Base-by-base conservation (phyloP, 768 basidiomycete species). In the Lactarius psammicola region DNA sequence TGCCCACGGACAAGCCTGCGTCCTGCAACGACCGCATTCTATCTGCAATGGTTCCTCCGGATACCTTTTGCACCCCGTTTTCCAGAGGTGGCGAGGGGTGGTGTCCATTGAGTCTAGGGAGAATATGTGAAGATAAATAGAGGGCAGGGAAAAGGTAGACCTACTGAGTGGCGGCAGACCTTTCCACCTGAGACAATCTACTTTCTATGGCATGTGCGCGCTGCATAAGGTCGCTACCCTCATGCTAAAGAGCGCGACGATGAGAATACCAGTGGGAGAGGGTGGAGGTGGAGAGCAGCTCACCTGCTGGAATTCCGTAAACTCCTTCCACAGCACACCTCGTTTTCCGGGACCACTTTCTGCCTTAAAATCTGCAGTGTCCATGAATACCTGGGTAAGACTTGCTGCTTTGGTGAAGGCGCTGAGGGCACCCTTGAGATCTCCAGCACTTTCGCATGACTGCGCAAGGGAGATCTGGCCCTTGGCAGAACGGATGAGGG, bases 41-140 rank as follows among this genome's bases (percentile, higher is more conserved):
- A 77, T 94, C 93, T 30, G 89, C 89, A 65, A 96, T 92, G 58
- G 85, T 87, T 7, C 81, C 85, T n/a, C 86, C 87, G 2, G 82
- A 63, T 1, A 70, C 71, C 66, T 81, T 81, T 63, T 68, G 68
- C 23, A 73, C 70, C 1, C 68, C 62, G 46, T 67, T 67, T 51
- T 60, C 34, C 44, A 61, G 23, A 38, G 64, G 31, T 28, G 63
- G 53, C 4, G 62, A 56, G 11, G 46, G 68, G 49, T 71, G 68
- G 54, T 71, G 64, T 15, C 65, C 69, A 51, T 68, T 56, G 38
- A 65, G 44, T 33, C 60, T 67, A 60, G 54, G 46, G 59, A 59
- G 26, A 38, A 63, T n/a, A 36, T 56, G 36, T 63, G 53, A 56
- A 66, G 64, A 63, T n/a, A 64, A 51, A 65, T 36, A 26, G 38